Evolutionary conservation across 306 rosid species (phyloP), one percentile per base, ranked within the genome.

Genomic region (Fragaria nilgerrensis): DNA sequence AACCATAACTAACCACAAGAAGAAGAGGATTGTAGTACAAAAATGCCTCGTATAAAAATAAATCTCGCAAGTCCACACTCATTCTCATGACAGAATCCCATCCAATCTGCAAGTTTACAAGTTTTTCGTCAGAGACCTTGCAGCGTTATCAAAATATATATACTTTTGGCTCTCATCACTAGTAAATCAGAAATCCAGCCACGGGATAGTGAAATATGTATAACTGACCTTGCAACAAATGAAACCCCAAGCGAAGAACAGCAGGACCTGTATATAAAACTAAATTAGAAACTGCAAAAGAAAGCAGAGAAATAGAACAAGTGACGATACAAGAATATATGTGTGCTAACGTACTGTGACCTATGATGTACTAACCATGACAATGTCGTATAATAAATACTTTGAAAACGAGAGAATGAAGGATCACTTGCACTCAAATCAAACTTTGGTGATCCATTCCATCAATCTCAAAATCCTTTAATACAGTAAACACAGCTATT

Each of bases 31-130:
- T 96, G 73, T 92, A 96, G 83, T 96, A 96, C 86, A 96, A 89
- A 93, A 96, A 96, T 75, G 99, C 98, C 82, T 96, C 99, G 0
- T 96, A 96, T 55, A 96, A 83, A 86, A 96, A 96, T 70, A 96
- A 85, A 80, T 89, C 97, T 76, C 93, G 90, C 83, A 91, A 81
- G 88, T 96, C 97, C 50, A 76, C 96, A 79, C 99, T 93, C 99
- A 96, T 96, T 86, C 96, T 87, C 99, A 96, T 96, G 47, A 96
- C 99, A 72, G 99, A 92, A 83, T 89, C 92, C 98, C 99, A 96
- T 84, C 98, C 97, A 78, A 93, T 72, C 99, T 96, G 87, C 85
- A 88, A 65, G 69, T 71, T 82, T 75, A 78, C 53, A 72, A 15
- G 56, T 29, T 61, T 3, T 62, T 52, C 68, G 48, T 82, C 69